Evolutionary conservation across 2,329 filamentous ascomycete species (phyloP), one percentile per base, ranked within the genome.

Genomic region (Lachnellula subtilissima): DNA sequence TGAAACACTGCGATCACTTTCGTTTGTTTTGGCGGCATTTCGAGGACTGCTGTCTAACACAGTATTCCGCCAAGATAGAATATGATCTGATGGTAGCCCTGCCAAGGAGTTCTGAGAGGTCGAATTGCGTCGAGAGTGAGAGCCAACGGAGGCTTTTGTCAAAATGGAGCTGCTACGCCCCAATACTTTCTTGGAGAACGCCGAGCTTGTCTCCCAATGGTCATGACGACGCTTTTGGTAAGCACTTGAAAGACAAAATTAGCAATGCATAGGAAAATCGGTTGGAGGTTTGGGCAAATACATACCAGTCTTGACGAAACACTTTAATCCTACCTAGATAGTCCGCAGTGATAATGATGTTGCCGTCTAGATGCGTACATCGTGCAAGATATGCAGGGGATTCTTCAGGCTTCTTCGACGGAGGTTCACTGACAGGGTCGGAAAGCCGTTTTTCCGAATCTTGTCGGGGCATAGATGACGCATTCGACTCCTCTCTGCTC

Each of bases 301-400:
- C 50, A 25, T 58, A 58, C 55, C 67, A 69, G 69, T 99, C 94
- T 71, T 97, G 93, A 19, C 94, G 84, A 69, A 97, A 97, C 0
- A 97, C 88, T 70, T 97, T 97, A 74, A 99, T 94, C 25, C 85
- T 83, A 37, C 94, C 94, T 0, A 84, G 85, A 65, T 91, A 90
- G 70, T 97, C 93, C 1, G 92, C 89, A 0, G 93, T 96, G 50
- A 97, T 83, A 54, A 99, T 86, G 60, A 99, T 97, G 65, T 96
- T 90, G 25, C 94, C 94, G 58, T 86, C 85, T 14, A 78, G 75
- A 69, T 99, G 94, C 15, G 80, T 81, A 6, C 86, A 87, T 15
- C 91, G 85, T 11, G 89, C 81, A 37, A 92, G 73, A 66, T 95
- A 96, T 0, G 86, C 84, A 0, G 91, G 89, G 1, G 85, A 88